Evolutionary conservation across 306 rosid species (phyloP).

Genomic region (Macrotyloma uniflorum): DNA sequence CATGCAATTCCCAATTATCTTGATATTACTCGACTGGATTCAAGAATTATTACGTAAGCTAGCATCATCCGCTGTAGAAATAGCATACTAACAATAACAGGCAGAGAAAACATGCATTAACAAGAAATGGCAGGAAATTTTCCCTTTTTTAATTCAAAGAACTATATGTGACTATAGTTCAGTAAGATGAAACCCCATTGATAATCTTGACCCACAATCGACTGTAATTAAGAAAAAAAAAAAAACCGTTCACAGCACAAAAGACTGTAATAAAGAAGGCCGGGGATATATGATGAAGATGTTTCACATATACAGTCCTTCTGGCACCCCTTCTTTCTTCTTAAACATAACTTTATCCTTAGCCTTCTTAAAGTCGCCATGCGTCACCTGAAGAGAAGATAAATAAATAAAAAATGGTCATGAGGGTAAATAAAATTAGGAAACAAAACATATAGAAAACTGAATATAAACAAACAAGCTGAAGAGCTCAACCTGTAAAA

Average conservation of each 20-base stretch:
- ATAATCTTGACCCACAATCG: neutral
- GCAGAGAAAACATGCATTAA: neutral
- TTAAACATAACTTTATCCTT: slow-evolving; percentile 98
- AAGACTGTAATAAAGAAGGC: neutral
- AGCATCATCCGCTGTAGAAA: neutral
- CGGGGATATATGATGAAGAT: slow-evolving; percentile 3
- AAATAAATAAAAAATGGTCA: neutral
- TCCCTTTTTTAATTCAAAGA: neutral
- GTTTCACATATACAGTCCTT: slow-evolving; percentile 92
- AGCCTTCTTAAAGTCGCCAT: slow-evolving; percentile 90
- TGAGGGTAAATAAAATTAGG: neutral
- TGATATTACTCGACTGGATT: neutral
- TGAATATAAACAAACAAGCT: neutral
- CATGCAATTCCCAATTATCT: neutral
- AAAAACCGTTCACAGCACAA: slow-evolving; percentile 16
- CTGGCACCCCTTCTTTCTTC: slow-evolving; percentile 99
- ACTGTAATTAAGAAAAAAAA: slow-evolving; percentile 27
- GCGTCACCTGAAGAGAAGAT: slow-evolving; percentile 74
- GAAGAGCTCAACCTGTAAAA: neutral
- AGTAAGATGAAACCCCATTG: slow-evolving; percentile 20
- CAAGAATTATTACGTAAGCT: neutral
- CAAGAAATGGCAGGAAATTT: neutral
- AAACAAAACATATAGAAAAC: neutral
- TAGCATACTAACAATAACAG: neutral
- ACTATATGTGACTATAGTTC: neutral